Evolutionary conservation across 371 early-diverging fungal species (phyloP), one percentile per base, ranked within the genome.

Genomic region (Zopfochytrium polystomum): DNA sequence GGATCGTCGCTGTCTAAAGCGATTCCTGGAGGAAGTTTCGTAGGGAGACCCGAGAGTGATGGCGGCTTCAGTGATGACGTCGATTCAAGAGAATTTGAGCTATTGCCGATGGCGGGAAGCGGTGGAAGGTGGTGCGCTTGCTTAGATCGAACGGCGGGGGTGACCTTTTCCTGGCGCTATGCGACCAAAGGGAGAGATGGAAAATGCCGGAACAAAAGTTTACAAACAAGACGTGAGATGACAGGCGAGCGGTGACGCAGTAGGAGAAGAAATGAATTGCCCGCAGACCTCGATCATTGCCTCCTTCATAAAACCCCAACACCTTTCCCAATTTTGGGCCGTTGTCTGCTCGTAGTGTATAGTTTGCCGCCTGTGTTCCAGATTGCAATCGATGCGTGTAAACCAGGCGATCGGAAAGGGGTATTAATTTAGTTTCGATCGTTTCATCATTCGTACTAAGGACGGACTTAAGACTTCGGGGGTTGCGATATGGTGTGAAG

Each of bases 221-320:
- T 2, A 15, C 1, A 13, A 1, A 42, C 23, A 55, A 55, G 25
- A 11, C 13, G 53, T 45, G 23, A 1, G 35, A 43, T 49, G 22
- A 30, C 9, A 30, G 23, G 25, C 9, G 30, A 30, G 11, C 9
- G 29, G 30, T 7, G 31, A n/a, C 38, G 35, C 9, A 15, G 54
- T 18, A 32, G 22, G 56, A 44, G 56, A 42, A 15, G 35, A 35
- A 31, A 32, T 52, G 25, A 29, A 20, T 2, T 11, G 3, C 42
- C 35, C 1, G 13, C 47, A 13, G 47, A 68, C 73, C 44, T 68
- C 54, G 2, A 55, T 55, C 51, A 67, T 60, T 6, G 73, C 66
- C 9, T 74, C 72, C 29, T 67, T 58, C 73, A 76, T 74, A 52
- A 76, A 78, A 13, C 76, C 79, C 76, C 76, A 76, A 34, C 60